A percentile compares a stretch with the other conserved stretches of the same genome.
Evolutionary conservation across 2,329 filamentous ascomycete genomes (phyloP).

Genomic region (Colletotrichum sp.): DNA sequence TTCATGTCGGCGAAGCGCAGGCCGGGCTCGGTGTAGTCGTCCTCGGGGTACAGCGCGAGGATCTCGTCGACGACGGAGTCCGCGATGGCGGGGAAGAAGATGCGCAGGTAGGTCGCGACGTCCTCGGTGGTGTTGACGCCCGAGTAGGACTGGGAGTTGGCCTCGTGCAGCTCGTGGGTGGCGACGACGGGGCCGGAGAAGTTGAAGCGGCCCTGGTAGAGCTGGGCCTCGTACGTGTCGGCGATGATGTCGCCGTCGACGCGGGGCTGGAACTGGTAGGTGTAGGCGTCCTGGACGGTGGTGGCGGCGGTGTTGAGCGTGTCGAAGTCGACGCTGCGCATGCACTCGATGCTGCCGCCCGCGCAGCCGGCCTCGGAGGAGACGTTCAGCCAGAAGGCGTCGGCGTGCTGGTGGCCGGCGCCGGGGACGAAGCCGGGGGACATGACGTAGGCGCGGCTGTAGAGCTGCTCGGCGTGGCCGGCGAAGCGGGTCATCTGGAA

Average conservation of each 20-base stretch:
- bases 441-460: slow-evolving; percentile 2
- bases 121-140: slow-evolving; percentile 45
- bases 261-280: slow-evolving; percentile 33
- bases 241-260: slow-evolving; percentile 38
- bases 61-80: slow-evolving; percentile 41
- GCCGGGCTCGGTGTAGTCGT: not conserved
- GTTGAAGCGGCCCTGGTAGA: slow-evolving; percentile 34
- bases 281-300: not conserved
- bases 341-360: not conserved
- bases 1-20: slow-evolving; percentile 2
- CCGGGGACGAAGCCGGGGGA: slow-evolving; percentile 1
- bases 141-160: slow-evolving; percentile 50
- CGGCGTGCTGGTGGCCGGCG: slow-evolving; percentile 8
- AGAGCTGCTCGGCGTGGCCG: slow-evolving; percentile 1
- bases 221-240: slow-evolving; percentile 30
- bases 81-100: slow-evolving; percentile 23
- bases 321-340: slow-evolving; percentile 5
- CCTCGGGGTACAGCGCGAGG: slow-evolving; percentile 22
- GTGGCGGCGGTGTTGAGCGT: not conserved
- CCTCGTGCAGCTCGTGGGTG: slow-evolving; percentile 40
- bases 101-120: slow-evolving; percentile 42
- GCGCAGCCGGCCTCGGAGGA: not conserved
- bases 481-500: slow-evolving; percentile 44
- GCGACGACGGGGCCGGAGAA: slow-evolving; percentile 9
- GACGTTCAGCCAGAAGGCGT: slow-evolving; percentile 1